Percentiles rank a stretch among this genome's conserved stretches.
Conservation (phyloP, 2,329 filamentous ascomycete genomes). For the Corynespora cassiicola region DNA sequence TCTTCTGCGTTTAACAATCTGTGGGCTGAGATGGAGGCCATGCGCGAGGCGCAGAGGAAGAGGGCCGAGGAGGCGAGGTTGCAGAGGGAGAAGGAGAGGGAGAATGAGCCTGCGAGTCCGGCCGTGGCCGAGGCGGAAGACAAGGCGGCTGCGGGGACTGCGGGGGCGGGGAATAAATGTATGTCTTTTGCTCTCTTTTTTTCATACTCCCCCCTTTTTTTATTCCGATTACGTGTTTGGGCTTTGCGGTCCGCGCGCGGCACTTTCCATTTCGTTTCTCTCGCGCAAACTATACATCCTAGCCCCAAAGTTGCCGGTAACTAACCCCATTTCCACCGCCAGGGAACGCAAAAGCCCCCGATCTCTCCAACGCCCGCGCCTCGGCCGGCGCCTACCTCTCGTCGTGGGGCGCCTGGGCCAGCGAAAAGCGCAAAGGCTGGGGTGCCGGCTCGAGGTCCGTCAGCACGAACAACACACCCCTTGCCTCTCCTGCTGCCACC, state of each 20-base stretch:
- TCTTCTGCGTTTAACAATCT: slow-evolving; percentile 85
- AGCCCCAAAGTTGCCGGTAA: too few relatives aligned
- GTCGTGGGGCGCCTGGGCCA: slow-evolving; percentile 70
- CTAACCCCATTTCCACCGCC: too few relatives aligned
- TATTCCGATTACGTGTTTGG: slow-evolving; percentile 1
- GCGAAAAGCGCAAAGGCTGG: slow-evolving; percentile 70
- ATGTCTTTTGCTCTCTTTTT: slow-evolving; percentile 9
- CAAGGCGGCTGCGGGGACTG: too few relatives aligned
- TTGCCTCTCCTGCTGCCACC: slow-evolving; percentile 26
- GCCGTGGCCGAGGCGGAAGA: too few relatives aligned
- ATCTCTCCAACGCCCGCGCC: slow-evolving; percentile 62
- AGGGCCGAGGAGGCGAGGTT: slow-evolving; percentile 63
- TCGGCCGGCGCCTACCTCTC: slow-evolving; percentile 68
- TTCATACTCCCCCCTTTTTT: background rate
- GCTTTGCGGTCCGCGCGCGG: too few relatives aligned
- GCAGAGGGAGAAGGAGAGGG: slow-evolving; percentile 43
- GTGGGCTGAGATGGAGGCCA: slow-evolving; percentile 86
- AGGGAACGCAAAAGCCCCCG: slow-evolving; percentile 48
- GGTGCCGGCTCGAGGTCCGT: slow-evolving; percentile 17
- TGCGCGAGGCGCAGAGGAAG: slow-evolving; percentile 75
- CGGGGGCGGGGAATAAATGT: too few relatives aligned
- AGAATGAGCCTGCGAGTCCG: slow-evolving; percentile 14
- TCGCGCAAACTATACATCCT: too few relatives aligned
- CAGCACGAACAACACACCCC: slow-evolving; percentile 25
- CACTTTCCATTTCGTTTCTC: too few relatives aligned